A percentile compares a stretch with the other conserved stretches of the same genome.
These are phyloP conservation scores for Iris macrosiphon DNA, from an alignment of 106 monocot species.

Conservation along the genomic window DNA sequence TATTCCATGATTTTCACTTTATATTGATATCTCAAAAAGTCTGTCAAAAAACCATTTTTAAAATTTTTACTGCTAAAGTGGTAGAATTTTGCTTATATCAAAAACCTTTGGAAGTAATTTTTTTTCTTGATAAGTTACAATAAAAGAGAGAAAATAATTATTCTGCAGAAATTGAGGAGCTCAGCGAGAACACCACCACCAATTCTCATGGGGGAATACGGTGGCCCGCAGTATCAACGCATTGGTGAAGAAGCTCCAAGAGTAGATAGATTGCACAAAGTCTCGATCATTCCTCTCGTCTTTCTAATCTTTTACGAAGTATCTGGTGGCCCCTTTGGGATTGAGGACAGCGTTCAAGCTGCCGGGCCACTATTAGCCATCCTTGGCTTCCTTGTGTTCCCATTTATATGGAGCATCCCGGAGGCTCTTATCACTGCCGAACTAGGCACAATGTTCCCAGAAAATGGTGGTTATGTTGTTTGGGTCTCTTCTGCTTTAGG, in stretches of 20 bases:
- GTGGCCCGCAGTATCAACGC: background rate
- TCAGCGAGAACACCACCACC: background rate
- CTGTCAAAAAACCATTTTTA: no score
- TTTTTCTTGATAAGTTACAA: no score
- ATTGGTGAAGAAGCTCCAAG: background rate
- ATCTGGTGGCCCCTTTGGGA: conserved; percentile 32
- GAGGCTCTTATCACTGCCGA: conserved; percentile 56
- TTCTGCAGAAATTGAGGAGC: conserved; percentile 1
- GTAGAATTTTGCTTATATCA: no score
- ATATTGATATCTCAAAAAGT: no score
- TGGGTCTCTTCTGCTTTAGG: conserved; percentile 41
- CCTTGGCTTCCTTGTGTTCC: conserved; percentile 36
- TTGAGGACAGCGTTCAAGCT: conserved; percentile 30
- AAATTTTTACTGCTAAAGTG: no score
- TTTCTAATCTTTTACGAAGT: conserved; percentile 39
- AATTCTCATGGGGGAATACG: conserved; percentile 2
- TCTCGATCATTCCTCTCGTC: conserved; percentile 28
- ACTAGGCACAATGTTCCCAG: conserved; percentile 46
- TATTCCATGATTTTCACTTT: no score
- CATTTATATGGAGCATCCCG: conserved; percentile 43
- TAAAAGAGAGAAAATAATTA: background rate
- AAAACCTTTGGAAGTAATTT: no score
- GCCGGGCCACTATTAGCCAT: conserved; percentile 36
- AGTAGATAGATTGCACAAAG: conserved; percentile 5
- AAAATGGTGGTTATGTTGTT: conserved; percentile 39